A percentile compares a stretch with the other conserved stretches of the same genome.
Evolutionary conservation across 495 filamentous ascomycete species (phyloP).

Genomic region (Tuber brumale): DNA sequence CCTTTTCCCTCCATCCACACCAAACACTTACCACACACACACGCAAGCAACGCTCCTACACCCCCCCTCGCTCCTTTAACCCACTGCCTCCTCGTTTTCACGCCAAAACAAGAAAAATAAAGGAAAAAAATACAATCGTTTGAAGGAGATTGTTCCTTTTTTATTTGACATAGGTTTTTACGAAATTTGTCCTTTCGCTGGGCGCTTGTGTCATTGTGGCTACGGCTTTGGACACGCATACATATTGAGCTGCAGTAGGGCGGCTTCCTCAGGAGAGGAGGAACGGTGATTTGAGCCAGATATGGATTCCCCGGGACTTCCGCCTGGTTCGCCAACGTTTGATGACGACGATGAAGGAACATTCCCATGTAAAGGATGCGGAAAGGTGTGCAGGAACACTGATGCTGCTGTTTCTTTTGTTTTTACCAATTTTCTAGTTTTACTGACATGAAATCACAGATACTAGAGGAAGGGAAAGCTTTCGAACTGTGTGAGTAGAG

Average conservation of each 20-base stretch:
- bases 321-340: conserved; percentile 67
- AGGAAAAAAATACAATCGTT: not conserved
- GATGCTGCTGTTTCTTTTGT: conserved; percentile 76
- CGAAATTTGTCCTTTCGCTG: conserved; percentile 12
- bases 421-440: conserved; percentile 67
- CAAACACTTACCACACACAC: not conserved
- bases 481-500: conserved; percentile 83
- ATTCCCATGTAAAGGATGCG: conserved; percentile 95
- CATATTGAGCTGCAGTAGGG: conserved; percentile 41
- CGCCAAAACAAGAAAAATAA: not conserved
- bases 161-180: not conserved
- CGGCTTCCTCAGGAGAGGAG: conserved; percentile 12
- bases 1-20: not conserved
- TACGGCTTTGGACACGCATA: conserved; percentile 14
- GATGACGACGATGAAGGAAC: conserved; percentile 73
- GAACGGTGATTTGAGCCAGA: conserved; percentile 24
- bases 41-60: not conserved
- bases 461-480: conserved; percentile 95
- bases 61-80: not conserved
- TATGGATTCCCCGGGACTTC: conserved; percentile 59
- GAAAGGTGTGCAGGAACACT: conserved; percentile 60
- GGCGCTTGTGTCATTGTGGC: conserved; percentile 15
- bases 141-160: not conserved
- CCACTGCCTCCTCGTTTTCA: not conserved
- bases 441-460: conserved; percentile 55